Evolutionary conservation across 768 basidiomycete genomes (phyloP), one percentile per base, ranked within the genome.

Genomic region (Nevesoporus exiguus): DNA sequence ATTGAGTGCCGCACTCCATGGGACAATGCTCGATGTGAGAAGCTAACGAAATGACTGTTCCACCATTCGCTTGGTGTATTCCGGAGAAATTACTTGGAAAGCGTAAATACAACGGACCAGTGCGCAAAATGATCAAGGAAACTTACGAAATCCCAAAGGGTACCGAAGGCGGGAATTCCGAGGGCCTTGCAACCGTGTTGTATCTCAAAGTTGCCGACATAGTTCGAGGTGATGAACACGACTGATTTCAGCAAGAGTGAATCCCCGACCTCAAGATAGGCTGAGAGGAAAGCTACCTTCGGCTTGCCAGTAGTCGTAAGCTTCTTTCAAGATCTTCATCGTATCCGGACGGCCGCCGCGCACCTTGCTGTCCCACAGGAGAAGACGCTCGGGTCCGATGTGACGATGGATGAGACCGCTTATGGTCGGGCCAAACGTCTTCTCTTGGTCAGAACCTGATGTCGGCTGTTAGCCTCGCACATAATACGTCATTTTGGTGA

Each of bases 181-280:
- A 79, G 80, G 58, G 78, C 77, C 68, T 84, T 88, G 74, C 83
- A 90, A 21, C 86, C 88, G 66, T 86, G 76, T 80, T 88, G 89
- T 56, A 91, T 85, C 63, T 91, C 88, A 14, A 79, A 75, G 68
- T 91, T 90, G 27, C 88, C 88, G 37, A 82, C 77, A 61, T 79
- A 85, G 72, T 91, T 91, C n/a, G 88, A 90, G 8, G 88, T 91
- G 68, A 91, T 87, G 70, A 91, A 88, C 25, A 90, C 83, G 42
- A 91, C 84, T 83, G 31, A 29, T 19, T 24, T 47, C 11, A 37
- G 55, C 3, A 7, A 50, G 21, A 56, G 41, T 53, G 29, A 51
- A 14, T 21, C 11, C 25, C 39, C 8, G 15, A 43, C 34, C n/a
- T 14, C 8, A 7, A 21, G 30, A 21, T 19, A 44, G 40, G 43